These are phyloP conservation scores for Neodidymelliopsis sp. DNA, from an alignment of 2,329 filamentous ascomycete species.

Conservation along the genomic window DNA sequence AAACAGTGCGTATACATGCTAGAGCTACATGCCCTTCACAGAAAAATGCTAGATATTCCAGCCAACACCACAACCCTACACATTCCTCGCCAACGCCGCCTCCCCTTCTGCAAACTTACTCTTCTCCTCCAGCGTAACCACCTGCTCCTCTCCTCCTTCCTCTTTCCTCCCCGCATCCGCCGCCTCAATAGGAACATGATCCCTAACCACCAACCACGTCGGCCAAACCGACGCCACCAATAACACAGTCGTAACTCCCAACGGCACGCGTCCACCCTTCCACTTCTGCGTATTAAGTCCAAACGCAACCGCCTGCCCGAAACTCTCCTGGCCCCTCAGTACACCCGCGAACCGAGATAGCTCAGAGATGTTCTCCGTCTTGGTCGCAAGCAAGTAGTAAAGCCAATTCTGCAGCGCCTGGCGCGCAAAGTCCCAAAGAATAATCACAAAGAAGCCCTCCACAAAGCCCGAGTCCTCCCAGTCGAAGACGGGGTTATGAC, in stretches of 20 bases:
- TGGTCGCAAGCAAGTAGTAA: conserved; percentile 63
- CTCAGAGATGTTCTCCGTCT: conserved; percentile 64
- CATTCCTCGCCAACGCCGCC: conserved; percentile 16
- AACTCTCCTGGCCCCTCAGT: conserved; percentile 56
- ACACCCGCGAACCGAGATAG: conserved; percentile 54
- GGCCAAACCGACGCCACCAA: conserved; percentile 37
- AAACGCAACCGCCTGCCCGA: conserved; percentile 54
- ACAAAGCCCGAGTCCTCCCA: conserved; percentile 54
- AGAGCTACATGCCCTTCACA: no score
- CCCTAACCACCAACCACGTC: conserved; percentile 41
- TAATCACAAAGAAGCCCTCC: conserved; percentile 58
- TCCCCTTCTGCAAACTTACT: conserved; percentile 21
- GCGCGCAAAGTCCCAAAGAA: conserved; percentile 60
- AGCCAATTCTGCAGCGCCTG: conserved; percentile 65
- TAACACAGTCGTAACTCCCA: conserved; percentile 50
- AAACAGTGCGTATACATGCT: no score
- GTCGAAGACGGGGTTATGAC: conserved; percentile 51
- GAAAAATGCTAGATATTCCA: no score
- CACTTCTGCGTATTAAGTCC: conserved; percentile 55
- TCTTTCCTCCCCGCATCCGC: conserved; percentile 8
- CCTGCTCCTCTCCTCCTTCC: conserved; percentile 3
- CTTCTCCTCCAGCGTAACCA: conserved; percentile 18
- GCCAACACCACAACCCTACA: conserved; percentile 3
- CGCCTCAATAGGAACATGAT: conserved; percentile 38
- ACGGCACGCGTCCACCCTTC: conserved; percentile 53